Evolutionary conservation across 176 grass and related monocot genomes (phyloP), one percentile per base, ranked within the genome.

Genomic region (Triticum urartu): DNA sequence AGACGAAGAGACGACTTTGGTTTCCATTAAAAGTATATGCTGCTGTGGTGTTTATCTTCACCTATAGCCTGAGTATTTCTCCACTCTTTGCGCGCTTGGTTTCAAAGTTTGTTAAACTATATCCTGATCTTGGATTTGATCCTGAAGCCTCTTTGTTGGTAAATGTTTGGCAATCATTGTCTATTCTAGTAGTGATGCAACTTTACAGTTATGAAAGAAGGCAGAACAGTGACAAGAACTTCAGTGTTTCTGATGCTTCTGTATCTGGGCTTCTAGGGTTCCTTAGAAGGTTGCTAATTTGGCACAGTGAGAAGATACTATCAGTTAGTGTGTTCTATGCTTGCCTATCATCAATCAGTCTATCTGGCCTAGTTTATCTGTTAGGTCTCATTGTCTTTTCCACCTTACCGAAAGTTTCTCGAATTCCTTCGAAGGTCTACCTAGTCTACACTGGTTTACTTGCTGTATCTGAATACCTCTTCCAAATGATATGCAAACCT

Each of bases 191-290:
- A 75, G 96, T 98, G 10, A 98, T 98, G 96, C 96, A 98, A 94
- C 96, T 98, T 79, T 98, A 98, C 81, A 95, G 96, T 85, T 92
- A 98, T 63, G 96, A 98, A 86, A 95, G 96, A 88, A 87, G 93
- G 77, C 91, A 93, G 85, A 98, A 94, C 15, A 95, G 81, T 83
- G 88, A 91, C 34, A 95, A 79, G 85, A 87, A 87, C 78, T 88
- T 91, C 71, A 84, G 89, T 88, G 91, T 88, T 64, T 94, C 96
- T 88, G 89, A 93, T 88, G 89, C 91, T 81, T 93, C 90, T n/a
- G 90, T 89, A 69, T 68, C 82, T 81, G 92, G 91, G 40, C 40
- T 94, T 86, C 73, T 95, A 65, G 95, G 95, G 75, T 91, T 98
- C 83, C 52, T 95, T 60, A 89, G 91, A 88, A 98, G 95, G 79